Percentiles rank a stretch among this genome's conserved stretches.
Evolutionary conservation across 768 basidiomycete genomes (phyloP).

Genomic region (Termitomyces sp.): DNA sequence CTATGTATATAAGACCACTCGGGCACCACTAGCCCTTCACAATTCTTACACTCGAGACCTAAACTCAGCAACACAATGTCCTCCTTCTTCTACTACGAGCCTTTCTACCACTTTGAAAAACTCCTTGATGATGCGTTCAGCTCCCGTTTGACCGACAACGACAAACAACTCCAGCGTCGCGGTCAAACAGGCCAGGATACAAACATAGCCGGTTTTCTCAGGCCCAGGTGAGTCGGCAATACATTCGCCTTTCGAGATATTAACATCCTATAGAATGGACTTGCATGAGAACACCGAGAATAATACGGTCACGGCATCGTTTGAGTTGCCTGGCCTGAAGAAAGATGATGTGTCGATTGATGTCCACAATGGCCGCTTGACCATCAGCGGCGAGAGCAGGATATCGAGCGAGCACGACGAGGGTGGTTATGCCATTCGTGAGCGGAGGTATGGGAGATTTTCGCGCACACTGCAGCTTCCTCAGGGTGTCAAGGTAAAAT

Average conservation of each 20-base stretch:
- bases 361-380: slow-evolving; percentile 39
- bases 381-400: slow-evolving; percentile 38
- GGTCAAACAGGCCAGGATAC: not conserved
- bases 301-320: slow-evolving; percentile 40
- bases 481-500: slow-evolving; percentile 36
- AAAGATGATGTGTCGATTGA: slow-evolving; percentile 43
- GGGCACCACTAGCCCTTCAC: not conserved
- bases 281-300: slow-evolving; percentile 35
- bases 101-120: slow-evolving; percentile 36
- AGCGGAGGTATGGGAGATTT: slow-evolving; percentile 43
- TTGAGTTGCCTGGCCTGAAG: slow-evolving; percentile 51
- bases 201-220: slow-evolving; percentile 7
- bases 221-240: slow-evolving; percentile 12
- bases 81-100: slow-evolving; percentile 31
- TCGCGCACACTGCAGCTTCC: slow-evolving; percentile 42
- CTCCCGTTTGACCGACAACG: slow-evolving; percentile 1
- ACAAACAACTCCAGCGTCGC: not conserved
- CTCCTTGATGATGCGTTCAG: slow-evolving; percentile 34
- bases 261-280: slow-evolving; percentile 31
- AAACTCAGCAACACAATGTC: slow-evolving; percentile 9
- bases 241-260: no score
- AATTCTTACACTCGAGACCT: not conserved
- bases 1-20: not conserved
- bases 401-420: slow-evolving; percentile 25
- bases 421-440: slow-evolving; percentile 33